Evolutionary conservation across 768 basidiomycete species (phyloP), one percentile per base, ranked within the genome.

Genomic region (Mycena indigotica): DNA sequence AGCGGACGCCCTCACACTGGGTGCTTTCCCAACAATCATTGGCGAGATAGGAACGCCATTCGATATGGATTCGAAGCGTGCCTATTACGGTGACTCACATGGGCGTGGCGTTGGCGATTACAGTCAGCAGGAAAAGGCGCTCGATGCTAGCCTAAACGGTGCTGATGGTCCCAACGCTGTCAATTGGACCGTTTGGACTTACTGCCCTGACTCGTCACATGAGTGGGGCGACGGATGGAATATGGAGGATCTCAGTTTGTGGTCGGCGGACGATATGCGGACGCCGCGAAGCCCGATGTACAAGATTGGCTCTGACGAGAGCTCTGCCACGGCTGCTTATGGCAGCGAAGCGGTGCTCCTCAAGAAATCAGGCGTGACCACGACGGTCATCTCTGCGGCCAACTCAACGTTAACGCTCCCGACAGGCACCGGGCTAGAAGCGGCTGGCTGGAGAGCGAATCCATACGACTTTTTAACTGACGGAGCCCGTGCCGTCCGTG

Each of bases 191-290:
- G 74, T 93, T 8, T 97, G 95, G 95, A 90, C 86, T 29, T 97
- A 95, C 69, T 88, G 89, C 57, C 77, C 89, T 0, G 91, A 96
- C 64, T 87, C 87, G 67, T 79, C 78, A 24, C 93, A 98, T 67
- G 76, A 83, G 67, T 97, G 91, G 92, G 94, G 96, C 15, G 96
- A 99, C 72, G 87, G 87, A 1, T 99, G 95, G 96, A 95, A 98
- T 70, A 84, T 91, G 73, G 96, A 99, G 74, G 96, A 98, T 74
- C 70, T 98, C 57, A 93, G 91, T 62, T 60, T 98, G 15, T 98
- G 91, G 91, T 88, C 87, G 64, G 63, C 71, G 3, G 91, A 94
- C 62, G 95, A 98, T 69, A 60, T 85, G 57, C 64, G 66, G 50
- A 69, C 63, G 35, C 58, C 61, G 58, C 58, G 59, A 41, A 63